A percentile compares a stretch with the other conserved stretches of the same genome.
Evolutionary conservation across 176 grass and related monocot genomes (phyloP).

Genomic region (Poa annua): DNA sequence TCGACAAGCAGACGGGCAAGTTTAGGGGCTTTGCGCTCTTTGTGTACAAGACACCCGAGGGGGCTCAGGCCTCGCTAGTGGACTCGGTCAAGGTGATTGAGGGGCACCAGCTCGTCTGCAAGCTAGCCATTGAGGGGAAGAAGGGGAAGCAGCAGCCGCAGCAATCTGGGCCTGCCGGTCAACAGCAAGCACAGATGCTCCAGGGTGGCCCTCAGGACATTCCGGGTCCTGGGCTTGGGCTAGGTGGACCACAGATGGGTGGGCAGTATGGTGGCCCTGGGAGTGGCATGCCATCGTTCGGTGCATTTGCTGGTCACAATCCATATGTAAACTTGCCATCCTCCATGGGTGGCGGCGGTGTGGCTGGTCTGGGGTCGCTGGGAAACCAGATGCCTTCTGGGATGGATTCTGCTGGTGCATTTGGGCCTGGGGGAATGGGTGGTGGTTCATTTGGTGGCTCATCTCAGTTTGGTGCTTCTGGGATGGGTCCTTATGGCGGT

Average conservation of each 20-base stretch:
- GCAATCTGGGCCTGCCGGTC: constrained; percentile 44
- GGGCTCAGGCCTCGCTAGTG: constrained; percentile 71
- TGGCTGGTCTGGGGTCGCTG: constrained; percentile 56
- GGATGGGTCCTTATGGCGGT: constrained; percentile 75
- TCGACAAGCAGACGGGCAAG: constrained; percentile 93
- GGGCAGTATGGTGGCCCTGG: constrained; percentile 76
- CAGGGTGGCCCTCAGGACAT: constrained; percentile 58
- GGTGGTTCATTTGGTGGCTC: constrained; percentile 60
- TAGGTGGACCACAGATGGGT: constrained; percentile 46
- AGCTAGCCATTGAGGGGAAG: constrained; percentile 91
- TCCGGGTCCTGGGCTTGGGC: constrained; percentile 54
- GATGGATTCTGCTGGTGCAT: constrained; percentile 51
- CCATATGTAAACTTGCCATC: constrained; percentile 64
- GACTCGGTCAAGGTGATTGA: constrained; percentile 85
- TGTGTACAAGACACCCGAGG: constrained; percentile 91
- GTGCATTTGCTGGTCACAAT: constrained; percentile 55
- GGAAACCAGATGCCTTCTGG: constrained; percentile 57
- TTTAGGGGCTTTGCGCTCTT: constrained; percentile 91
- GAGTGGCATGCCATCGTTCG: constrained; percentile 53
- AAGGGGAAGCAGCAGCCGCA: constrained; percentile 77
- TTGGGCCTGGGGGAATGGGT: constrained; percentile 55
- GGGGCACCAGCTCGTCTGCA: constrained; percentile 89
- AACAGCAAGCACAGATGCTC: constrained; percentile 49
- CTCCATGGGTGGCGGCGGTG: constrained; percentile 56
- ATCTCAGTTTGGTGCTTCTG: constrained; percentile 61